Base-by-base conservation (phyloP, 176 grass and related monocot species). In the Microstegium vimineum region DNA sequence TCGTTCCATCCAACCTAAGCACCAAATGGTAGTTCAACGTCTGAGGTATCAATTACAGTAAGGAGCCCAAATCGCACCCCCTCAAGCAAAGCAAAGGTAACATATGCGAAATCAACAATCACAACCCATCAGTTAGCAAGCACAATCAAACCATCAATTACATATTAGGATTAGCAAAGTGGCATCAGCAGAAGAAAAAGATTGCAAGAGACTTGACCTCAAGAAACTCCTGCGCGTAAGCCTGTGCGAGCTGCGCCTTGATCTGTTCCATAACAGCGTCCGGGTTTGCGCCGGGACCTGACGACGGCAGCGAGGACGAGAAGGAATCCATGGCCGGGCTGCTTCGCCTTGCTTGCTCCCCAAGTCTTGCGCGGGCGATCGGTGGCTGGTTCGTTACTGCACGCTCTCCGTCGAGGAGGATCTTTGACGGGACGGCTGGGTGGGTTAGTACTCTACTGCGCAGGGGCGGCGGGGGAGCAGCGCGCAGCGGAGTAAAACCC, bases 221-320 rank as follows among this genome's bases (percentile, higher is more conserved):
- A 10, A 98, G 66, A 35, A 97, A 86, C 71, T 94, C 90, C 79
- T 98, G 88, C 47, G 92, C 92, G 63, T 98, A 94, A 40, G 90
- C 90, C 84, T 94, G 86, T n/a, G 92, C 92, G 38, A 94, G 92
- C 40, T 98, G 92, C 42, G 78, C 20, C 90, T 94, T 94, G 78
- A 98, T 89, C 86, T 94, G 90, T 16, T 91, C 90, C 90, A 98
- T 98, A 23, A 94, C 20, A 10, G 30, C 86, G 25, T 93, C 92
- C 22, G 78, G 71, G 59, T 85, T 91, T 61, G 18, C 42, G 78
- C 26, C 84, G 11, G 66, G n/a, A 40, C 66, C 78, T 9, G 88
- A 92, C 14, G 92, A 73, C 63, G 79, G 60, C 57, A 81, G 65
- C 85, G 90, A 89, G 26, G 95, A 98, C 68, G 90, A 97, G 88